phyloP scores from a whole-genome alignment of 2,329 filamentous ascomycete genomes.

The Fusarium sublunatum region DNA sequence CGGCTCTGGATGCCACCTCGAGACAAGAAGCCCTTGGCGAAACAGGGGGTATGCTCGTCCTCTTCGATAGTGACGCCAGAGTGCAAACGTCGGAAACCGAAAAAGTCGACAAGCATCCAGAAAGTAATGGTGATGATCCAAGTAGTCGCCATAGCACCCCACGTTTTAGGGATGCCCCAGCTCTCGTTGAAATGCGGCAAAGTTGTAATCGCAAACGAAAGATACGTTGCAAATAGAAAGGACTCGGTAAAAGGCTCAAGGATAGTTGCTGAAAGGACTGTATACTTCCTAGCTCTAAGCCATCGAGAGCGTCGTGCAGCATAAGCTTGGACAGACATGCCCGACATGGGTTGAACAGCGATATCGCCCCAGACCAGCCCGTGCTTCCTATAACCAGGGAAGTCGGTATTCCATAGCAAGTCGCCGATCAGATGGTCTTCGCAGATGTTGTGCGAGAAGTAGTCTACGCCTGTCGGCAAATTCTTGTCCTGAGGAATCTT shows the following conservation, averaged over 20 bases:
- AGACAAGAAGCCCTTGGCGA: conserved; percentile 65
- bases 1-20: conserved; percentile 59
- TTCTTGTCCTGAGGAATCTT: conserved; percentile 54
- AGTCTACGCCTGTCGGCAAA: conserved; percentile 79
- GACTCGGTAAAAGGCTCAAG: conserved; percentile 94
- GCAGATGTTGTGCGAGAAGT: conserved; percentile 95
- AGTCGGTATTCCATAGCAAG: conserved; percentile 79
- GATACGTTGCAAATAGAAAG: conserved; percentile 83
- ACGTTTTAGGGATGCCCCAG: conserved; percentile 70
- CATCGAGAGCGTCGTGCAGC: conserved; percentile 85
- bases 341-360: conserved; percentile 87
- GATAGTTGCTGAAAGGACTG: conserved; percentile 86
- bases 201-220: conserved; percentile 81
- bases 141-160: conserved; percentile 70
- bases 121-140: conserved; percentile 73
- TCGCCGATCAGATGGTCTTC: conserved; percentile 98
- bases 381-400: conserved; percentile 79
- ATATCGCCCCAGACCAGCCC: conserved; percentile 86
- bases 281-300: conserved; percentile 94
- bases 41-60: conserved; percentile 78
- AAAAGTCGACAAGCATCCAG: conserved; percentile 83
- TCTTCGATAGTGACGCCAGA: conserved; percentile 75
- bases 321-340: conserved; percentile 82
- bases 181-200: conserved; percentile 69
- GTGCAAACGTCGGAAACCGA: conserved; percentile 79